phyloP scores from a whole-genome alignment of 1,284 basidiomycete species.

The Pterula multifida region DNA sequence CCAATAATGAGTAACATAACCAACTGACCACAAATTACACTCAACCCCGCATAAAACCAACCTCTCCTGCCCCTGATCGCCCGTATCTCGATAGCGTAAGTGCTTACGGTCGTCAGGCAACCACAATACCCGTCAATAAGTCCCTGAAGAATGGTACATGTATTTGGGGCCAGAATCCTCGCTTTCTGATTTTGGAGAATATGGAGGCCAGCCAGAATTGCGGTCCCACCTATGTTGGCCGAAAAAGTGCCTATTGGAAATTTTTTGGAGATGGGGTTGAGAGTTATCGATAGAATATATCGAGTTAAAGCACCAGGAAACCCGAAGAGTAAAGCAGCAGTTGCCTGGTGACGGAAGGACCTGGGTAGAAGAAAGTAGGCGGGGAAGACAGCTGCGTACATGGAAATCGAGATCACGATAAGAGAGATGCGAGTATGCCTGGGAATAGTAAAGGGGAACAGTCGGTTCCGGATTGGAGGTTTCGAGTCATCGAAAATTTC shows the following conservation, averaged over 20 bases:
- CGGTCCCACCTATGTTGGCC: constrained; percentile 78
- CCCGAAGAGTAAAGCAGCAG: constrained; percentile 82
- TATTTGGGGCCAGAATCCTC: constrained; percentile 29
- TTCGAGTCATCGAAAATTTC: constrained; percentile 14
- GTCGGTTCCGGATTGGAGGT: constrained; percentile 16
- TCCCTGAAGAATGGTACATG: constrained; percentile 70
- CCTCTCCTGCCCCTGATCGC: constrained; percentile 45
- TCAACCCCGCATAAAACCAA: constrained; percentile 58
- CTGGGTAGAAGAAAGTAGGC: constrained; percentile 67
- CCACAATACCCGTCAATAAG: constrained; percentile 91
- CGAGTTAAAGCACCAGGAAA: constrained; percentile 85
- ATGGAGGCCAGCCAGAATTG: constrained; percentile 60
- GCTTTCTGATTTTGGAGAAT: constrained; percentile 49
- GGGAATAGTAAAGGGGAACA: constrained; percentile 29
- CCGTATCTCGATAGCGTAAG: constrained; percentile 76
- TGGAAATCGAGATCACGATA: constrained; percentile 35
- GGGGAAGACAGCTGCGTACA: constrained; percentile 59
- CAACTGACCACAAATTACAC: constrained; percentile 62
- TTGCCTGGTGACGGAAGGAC: constrained; percentile 68
- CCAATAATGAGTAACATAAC: constrained; percentile 71
- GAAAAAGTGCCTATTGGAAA: constrained; percentile 84
- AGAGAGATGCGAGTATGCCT: constrained; percentile 31
- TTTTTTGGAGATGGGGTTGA: constrained; percentile 55
- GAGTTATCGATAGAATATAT: constrained; percentile 60
- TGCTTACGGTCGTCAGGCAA: constrained; percentile 89